Base-by-base conservation (phyloP, 345 rosid genomes). In the Lepidium sativum region DNA sequence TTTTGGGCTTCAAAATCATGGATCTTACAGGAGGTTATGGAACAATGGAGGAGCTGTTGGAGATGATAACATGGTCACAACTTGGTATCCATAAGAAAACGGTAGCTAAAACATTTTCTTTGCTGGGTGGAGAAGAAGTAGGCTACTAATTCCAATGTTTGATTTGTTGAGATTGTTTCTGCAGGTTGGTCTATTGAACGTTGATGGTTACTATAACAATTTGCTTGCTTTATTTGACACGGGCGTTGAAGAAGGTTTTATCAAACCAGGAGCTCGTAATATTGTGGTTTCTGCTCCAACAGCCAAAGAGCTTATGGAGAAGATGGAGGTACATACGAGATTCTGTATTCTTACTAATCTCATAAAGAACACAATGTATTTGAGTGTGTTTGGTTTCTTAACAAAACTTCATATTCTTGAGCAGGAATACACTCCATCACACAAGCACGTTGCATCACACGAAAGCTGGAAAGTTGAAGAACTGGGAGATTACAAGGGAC, bases 61-160 rank as follows among this genome's bases (percentile, higher is more conserved):
- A 92, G 80, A 92, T 94, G 94, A 92, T 89, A 81, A 87, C 97
- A 21, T 92, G 98, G 98, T 78, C 97, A 51, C 98, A 89, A 77
- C 97, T 92, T 29, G 97, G 98, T 67, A 92, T 92, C 65, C 98
- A 92, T 54, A 79, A 81, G 80, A 92, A 92, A 78, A 81, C 97
- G 77, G 98, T 92, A 77, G 9, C 8, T 0, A 1, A 27, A 40
- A 32, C 54, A 57, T 50, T 41, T 17, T 9, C 58, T 8, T 43
- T 40, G 34, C 37, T 21, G 8, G 0, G 8, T 57, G 0, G 20
- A 29, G 38, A 41, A 58, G 31, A 20, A 14, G 21, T 44, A 58
- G n/a, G 9, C 40, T 50, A 47, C 2, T 52, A 9, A 31, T 6
- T 37, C 27, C 4, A 60, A 4, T 54, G 34, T 21, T 21, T 60